Percentiles rank a stretch among this genome's conserved stretches.
These are phyloP conservation scores for Tylopilus subfusipes DNA, from an alignment of 768 basidiomycete species.

Conservation along the genomic window DNA sequence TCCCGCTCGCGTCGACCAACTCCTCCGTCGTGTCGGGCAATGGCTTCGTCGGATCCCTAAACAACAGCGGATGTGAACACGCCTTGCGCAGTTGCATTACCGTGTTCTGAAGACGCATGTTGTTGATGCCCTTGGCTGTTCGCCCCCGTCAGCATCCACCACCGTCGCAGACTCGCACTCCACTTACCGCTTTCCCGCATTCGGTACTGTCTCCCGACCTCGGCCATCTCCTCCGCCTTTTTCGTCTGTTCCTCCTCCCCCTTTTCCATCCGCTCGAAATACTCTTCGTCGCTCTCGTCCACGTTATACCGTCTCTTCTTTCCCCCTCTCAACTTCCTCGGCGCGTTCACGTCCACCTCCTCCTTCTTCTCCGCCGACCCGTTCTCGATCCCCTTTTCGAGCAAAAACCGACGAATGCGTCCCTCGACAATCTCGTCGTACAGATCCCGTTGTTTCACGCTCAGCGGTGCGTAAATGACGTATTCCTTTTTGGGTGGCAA, in stretches of 20 bases:
- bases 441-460: constrained; percentile 73
- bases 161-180: not conserved
- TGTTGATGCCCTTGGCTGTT: constrained; percentile 80
- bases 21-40: constrained; percentile 66
- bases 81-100: constrained; percentile 98
- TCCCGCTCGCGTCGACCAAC: constrained; percentile 83
- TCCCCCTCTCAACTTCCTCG: constrained; percentile 34
- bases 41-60: constrained; percentile 42
- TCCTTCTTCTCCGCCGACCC: constrained; percentile 12
- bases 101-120: constrained; percentile 89
- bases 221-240: constrained; percentile 45
- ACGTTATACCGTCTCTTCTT: constrained; percentile 48
- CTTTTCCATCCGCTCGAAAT: constrained; percentile 57
- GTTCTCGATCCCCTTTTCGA: constrained; percentile 33
- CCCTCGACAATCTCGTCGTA: constrained; percentile 79
- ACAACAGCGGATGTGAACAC: constrained; percentile 89
- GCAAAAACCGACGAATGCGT: constrained; percentile 61
- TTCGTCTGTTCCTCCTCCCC: constrained; percentile 36
- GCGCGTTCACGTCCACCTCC: constrained; percentile 31
- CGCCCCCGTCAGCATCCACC: constrained; percentile 1
- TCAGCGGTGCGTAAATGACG: constrained; percentile 88
- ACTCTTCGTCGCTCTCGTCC: constrained; percentile 60
- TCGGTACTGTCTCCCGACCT: constrained; percentile 56
- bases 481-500: constrained; percentile 95
- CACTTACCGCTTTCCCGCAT: constrained; percentile 57